Evolutionary conservation across 345 rosid species (phyloP), one percentile per base, ranked within the genome.

Genomic region (Raphanus raphanistrum): DNA sequence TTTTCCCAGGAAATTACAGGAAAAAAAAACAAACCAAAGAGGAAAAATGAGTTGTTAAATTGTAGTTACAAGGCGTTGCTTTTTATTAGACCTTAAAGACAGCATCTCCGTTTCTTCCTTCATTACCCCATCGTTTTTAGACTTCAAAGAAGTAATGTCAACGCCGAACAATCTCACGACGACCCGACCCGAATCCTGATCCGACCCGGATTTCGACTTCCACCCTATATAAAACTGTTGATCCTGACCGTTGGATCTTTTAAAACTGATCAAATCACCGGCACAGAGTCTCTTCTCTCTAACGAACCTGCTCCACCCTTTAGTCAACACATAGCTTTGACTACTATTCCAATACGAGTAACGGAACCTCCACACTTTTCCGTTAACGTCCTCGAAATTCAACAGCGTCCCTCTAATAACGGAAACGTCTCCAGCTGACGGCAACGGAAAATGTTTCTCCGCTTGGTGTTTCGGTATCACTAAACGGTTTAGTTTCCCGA

Each of bases 261-360:
- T 93, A 74, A 94, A 94, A 66, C 88, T 57, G 27, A 94, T 93
- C 71, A 83, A 72, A 76, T 94, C 98, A 21, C 98, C 97, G 71
- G 97, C 92, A 68, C 85, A 85, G 28, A 94, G 74, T 60, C 71
- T 84, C 86, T 88, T 94, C 82, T 92, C 98, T 83, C 88, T 90
- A 2, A 94, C 98, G 45, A 89, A 94, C 6, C 93, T 84, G 87
- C 92, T 92, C 98, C 97, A 94, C 5, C 98, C 98, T 80, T 90
- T 90, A 1, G 98, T 94, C 72, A 94, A 83, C 61, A 92, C 98
- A 45, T 92, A 94, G 74, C 97, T 94, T 43, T 89, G 98, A 83
- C 97, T 92, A 61, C 97, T 94, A 59, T 89, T 94, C 98, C 98
- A 94, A 73, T 94, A 94, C 3, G 98, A 94, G 76, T 94, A 94